Base-by-base conservation (phyloP, 225 moss, liverwort and hornwort species). In the Polytrichum commune region DNA sequence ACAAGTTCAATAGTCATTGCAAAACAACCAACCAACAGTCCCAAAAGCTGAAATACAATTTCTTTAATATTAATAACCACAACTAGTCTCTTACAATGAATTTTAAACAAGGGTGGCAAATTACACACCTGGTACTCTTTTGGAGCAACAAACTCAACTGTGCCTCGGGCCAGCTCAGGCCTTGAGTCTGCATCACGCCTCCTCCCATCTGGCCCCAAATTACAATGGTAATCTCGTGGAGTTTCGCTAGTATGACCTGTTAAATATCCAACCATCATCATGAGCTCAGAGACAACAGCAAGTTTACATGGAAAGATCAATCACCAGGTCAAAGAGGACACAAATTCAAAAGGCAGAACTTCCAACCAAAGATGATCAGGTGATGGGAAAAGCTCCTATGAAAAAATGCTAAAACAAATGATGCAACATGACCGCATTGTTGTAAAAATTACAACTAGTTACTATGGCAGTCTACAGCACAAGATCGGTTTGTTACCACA, bases 101-200 rank as follows among this genome's bases (percentile, higher is more conserved):
- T 46, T 13, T 35, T 46, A 46, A 46, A 46, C 46, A 46, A 46
- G 10, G 46, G 46, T 16, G 4, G 4, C 13, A 46, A 13, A 46
- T 16, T 46, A 58, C 19, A 13, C 78, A 95, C 98, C 95, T 90
- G 82, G 69, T 95, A 98, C 64, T 95, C 93, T 46, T 84, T 87
- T 54, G 98, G 91, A 78, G 98, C 98, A 66, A 91, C 93, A 78
- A 98, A 98, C 83, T 98, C 98, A 83, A 98, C 95, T 65, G 93
- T 88, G 79, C 98, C 98, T 84, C 90, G 91, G 53, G 91, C 90
- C 54, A 98, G 81, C 84, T 98, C 98, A 73, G 93, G 91, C 63
- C 98, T 88, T 80, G 83, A 78, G 66, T 98, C 98, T 71, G 87
- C 91, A 88, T 98, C 98, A 63, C 98, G 88, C 72, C 98, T 88